Evolutionary conservation across 441 rosid genomes (phyloP), one percentile per base, ranked within the genome.

Genomic region (Pelargonium cotyledonis): DNA sequence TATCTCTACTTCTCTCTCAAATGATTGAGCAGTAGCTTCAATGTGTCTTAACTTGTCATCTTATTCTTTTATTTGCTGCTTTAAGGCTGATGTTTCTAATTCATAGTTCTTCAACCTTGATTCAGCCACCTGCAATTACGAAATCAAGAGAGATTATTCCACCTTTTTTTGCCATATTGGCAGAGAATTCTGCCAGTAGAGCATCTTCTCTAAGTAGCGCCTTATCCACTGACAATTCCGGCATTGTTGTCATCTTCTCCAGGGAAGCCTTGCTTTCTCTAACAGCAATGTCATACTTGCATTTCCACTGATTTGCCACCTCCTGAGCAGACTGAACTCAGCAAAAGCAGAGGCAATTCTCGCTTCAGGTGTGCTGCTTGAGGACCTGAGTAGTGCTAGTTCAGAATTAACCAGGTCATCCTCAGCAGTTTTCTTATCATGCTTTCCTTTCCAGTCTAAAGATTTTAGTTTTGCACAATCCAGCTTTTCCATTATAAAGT

Each of bases 291-390:
- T 88, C 98, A 69, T 86, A 95, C 82, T 92, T 95, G 71, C 98
- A 83, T 77, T 89, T 86, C 99, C 98, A 95, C 70, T 95, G 97
- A 65, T 80, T 84, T 3, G 97, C 91, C 80, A 89, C 98, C 79
- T 89, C 98, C 81, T 90, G 89, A 72, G 97, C 91, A 64, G 97
- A 84, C 72, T 80, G 80, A 57, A 85, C 85, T 90, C 96, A 75
- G 92, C 99, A 79, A 78, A 85, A 63, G 97, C 93, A 77, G 99
- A 98, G 80, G 90, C 92, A 55, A 95, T 77, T 76, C 98, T 90
- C 70, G 98, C 96, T 74, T 95, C 98, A 69, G 99, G 84, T 69
- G 98, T 92, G 79, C 91, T 86, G 73, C 86, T 89, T 40, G 97
- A 76, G 4, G 98, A 86, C 80, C 80, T 89, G 67, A 95, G 89